Evolutionary conservation across 495 filamentous ascomycete species (phyloP).

Genomic region (Penicillium waksmanii): DNA sequence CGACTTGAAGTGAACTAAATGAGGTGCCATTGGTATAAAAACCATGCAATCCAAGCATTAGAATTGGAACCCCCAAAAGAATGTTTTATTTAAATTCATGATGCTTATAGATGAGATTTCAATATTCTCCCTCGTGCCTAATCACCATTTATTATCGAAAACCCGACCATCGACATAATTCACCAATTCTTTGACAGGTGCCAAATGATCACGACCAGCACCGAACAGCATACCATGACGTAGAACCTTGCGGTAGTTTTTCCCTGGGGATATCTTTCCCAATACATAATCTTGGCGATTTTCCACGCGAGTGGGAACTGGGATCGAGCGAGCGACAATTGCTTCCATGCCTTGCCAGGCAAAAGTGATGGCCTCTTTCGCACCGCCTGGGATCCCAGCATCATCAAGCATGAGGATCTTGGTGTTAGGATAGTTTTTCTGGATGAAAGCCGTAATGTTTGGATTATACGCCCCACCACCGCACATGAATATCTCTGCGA

Average conservation of each 20-base stretch:
- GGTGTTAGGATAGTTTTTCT: slow-evolving; percentile 50
- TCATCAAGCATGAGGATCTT: slow-evolving; percentile 58
- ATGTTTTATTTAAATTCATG: background rate
- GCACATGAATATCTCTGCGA: slow-evolving; percentile 62
- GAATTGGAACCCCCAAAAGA: background rate
- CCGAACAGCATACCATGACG: slow-evolving; percentile 54
- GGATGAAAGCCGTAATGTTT: slow-evolving; percentile 56
- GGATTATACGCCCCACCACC: slow-evolving; percentile 61
- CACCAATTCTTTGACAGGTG: slow-evolving; percentile 51
- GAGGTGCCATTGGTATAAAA: background rate
- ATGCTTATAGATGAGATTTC: background rate
- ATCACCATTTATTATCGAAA: slow-evolving; percentile 51
- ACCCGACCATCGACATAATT: slow-evolving; percentile 49
- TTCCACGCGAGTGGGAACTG: slow-evolving; percentile 55
- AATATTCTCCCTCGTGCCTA: background rate
- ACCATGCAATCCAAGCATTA: background rate
- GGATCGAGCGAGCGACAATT: slow-evolving; percentile 53
- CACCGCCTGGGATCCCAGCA: slow-evolving; percentile 54
- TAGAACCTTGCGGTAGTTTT: slow-evolving; percentile 57
- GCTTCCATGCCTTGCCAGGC: slow-evolving; percentile 61
- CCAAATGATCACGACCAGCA: slow-evolving; percentile 44
- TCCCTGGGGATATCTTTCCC: slow-evolving; percentile 56
- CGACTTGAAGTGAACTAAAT: background rate
- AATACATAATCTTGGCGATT: slow-evolving; percentile 50
- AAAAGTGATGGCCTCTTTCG: slow-evolving; percentile 63